Evolutionary conservation across 2,329 filamentous ascomycete genomes (phyloP).

Genomic region (Coccinonectria pachysandricola): DNA sequence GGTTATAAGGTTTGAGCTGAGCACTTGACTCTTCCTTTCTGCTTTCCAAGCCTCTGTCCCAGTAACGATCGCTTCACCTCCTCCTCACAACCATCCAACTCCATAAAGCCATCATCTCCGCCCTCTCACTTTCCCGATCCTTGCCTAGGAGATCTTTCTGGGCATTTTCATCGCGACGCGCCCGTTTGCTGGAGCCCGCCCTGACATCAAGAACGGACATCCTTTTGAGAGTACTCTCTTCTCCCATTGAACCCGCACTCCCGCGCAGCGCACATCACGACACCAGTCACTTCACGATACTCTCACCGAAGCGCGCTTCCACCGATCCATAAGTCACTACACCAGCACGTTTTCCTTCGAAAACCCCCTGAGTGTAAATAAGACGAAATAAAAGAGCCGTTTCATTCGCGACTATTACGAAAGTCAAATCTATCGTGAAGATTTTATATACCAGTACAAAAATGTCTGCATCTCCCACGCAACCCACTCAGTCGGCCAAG

Average conservation of each 20-base stretch:
- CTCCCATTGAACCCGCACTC: constrained; percentile 21
- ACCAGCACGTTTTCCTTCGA: constrained; percentile 93
- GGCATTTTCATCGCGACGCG: constrained; percentile 12
- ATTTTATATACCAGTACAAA: constrained; percentile 28
- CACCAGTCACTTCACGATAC: constrained; percentile 30
- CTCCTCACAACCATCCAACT: constrained; percentile 23
- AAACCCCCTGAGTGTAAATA: constrained; percentile 80
- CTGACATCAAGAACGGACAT: constrained; percentile 20
- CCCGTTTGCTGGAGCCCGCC: constrained; percentile 22
- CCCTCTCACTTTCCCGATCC: constrained; percentile 22
- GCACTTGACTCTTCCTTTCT: constrained; percentile 29
- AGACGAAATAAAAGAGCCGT: constrained; percentile 30
- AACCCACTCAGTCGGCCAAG: constrained; percentile 66
- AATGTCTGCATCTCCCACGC: constrained; percentile 64
- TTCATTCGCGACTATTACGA: constrained; percentile 19
- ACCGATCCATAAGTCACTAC: constrained; percentile 43
- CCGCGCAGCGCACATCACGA: constrained; percentile 25
- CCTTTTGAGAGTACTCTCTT: constrained; percentile 18
- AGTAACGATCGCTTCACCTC: constrained; percentile 29
- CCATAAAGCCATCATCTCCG: constrained; percentile 23
- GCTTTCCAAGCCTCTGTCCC: constrained; percentile 26
- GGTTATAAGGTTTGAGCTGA: constrained; percentile 28
- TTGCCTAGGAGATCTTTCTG: constrained; percentile 19
- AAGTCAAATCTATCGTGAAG: constrained; percentile 16
- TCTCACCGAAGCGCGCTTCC: constrained; percentile 33